phyloP scores from a whole-genome alignment of 139 green algal genomes.

The Chlorella vulgaris region DNA sequence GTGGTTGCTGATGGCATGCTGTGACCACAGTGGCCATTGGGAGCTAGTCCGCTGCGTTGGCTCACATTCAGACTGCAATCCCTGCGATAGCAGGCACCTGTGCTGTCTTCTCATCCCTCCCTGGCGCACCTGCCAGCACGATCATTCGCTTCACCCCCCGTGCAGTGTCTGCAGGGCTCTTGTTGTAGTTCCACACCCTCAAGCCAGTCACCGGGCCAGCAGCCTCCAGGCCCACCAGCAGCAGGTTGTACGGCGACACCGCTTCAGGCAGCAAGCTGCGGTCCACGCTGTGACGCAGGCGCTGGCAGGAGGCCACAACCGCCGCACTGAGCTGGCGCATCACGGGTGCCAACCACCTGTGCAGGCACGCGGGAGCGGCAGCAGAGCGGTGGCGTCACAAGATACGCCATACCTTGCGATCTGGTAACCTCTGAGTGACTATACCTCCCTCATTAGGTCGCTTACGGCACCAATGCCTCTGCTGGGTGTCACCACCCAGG shows the following conservation, averaged over 20 bases:
- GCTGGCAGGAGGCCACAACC: not conserved
- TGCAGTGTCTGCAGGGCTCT: constrained; percentile 36
- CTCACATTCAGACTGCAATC: no score
- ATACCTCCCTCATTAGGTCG: no score
- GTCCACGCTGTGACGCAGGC: not conserved
- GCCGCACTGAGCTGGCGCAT: constrained; percentile 24
- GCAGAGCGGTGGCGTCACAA: not conserved
- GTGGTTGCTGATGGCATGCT: no score
- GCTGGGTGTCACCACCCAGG: no score
- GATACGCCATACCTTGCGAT: not conserved
- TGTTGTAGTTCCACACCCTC: constrained; percentile 59
- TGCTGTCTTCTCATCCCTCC: no score
- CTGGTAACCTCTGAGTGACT: no score
- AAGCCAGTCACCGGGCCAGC: constrained; percentile 21
- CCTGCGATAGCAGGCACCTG: no score
- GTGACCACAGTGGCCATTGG: no score
- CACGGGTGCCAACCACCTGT: constrained; percentile 49
- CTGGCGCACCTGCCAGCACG: constrained; percentile 37
- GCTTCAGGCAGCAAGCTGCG: not conserved
- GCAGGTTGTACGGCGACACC: constrained; percentile 9
- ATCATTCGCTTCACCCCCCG: constrained; percentile 40
- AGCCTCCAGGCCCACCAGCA: not conserved
- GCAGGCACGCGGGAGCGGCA: not conserved
- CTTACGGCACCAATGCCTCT: no score
- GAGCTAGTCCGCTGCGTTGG: no score